Evolutionary conservation across 2,329 filamentous ascomycete genomes (phyloP).

Genomic region (Knufia petricola): DNA sequence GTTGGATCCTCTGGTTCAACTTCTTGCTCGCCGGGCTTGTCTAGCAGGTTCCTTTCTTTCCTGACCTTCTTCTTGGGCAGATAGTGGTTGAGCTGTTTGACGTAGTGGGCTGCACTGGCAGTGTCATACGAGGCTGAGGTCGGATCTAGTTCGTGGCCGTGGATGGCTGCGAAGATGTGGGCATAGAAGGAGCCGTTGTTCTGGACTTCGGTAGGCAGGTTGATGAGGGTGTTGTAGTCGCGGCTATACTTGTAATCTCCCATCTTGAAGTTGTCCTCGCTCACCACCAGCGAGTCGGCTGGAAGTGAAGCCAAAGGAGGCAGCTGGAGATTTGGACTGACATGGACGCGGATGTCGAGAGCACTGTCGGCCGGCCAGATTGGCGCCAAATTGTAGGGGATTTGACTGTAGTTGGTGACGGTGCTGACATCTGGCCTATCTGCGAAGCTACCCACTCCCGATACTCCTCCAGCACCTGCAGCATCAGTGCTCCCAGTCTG

Average conservation of each 20-base stretch:
- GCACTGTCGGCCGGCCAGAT: constrained; percentile 75
- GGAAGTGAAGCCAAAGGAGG: constrained; percentile 57
- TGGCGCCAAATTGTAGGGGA: constrained; percentile 66
- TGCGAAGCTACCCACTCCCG: constrained; percentile 51
- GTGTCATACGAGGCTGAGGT: constrained; percentile 61
- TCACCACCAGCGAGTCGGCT: constrained; percentile 60
- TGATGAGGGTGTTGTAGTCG: constrained; percentile 64
- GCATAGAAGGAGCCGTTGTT: constrained; percentile 90
- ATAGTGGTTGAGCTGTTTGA: constrained; percentile 78
- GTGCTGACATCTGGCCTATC: constrained; percentile 50
- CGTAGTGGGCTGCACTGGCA: constrained; percentile 70
- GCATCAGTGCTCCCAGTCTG: background rate
- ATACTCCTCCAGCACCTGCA: constrained; percentile 16
- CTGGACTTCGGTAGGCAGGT: constrained; percentile 69
- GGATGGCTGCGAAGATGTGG: constrained; percentile 79
- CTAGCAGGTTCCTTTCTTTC: constrained; percentile 79
- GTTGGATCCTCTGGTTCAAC: constrained; percentile 44
- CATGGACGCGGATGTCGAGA: constrained; percentile 75
- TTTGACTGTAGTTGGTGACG: constrained; percentile 51
- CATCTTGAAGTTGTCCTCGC: constrained; percentile 70
- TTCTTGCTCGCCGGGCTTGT: constrained; percentile 32
- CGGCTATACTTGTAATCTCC: constrained; percentile 73
- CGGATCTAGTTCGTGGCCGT: constrained; percentile 69
- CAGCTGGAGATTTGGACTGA: constrained; percentile 65
- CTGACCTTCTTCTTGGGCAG: constrained; percentile 79